phyloP scores from a whole-genome alignment of 768 basidiomycete species.

The Gloeophyllum trabeum region DNA sequence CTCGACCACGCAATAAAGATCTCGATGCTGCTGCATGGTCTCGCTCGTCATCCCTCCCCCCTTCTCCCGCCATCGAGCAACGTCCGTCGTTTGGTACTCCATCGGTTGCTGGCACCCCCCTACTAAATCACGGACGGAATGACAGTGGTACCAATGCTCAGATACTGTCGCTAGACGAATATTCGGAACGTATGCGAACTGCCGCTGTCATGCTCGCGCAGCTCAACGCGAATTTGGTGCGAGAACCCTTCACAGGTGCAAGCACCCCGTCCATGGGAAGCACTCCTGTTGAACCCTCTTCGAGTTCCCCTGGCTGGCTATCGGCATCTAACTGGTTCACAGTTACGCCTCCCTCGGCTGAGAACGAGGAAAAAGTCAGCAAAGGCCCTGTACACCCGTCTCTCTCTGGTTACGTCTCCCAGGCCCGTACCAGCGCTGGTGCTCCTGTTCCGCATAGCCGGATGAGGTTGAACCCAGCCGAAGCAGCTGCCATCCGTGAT shows the following conservation, averaged over 20 bases:
- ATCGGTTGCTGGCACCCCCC: no score
- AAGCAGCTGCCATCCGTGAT: slow-evolving; percentile 85
- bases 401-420: slow-evolving; percentile 13
- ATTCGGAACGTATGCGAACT: slow-evolving; percentile 96
- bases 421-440: slow-evolving; percentile 5
- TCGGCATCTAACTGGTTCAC: slow-evolving; percentile 45
- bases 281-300: slow-evolving; percentile 7
- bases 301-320: slow-evolving; percentile 34
- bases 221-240: slow-evolving; percentile 70
- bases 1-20: slow-evolving; percentile 79
- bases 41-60: slow-evolving; percentile 31
- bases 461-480: slow-evolving; percentile 67
- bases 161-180: slow-evolving; percentile 84
- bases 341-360: slow-evolving; percentile 11
- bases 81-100: no score
- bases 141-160: slow-evolving; percentile 5
- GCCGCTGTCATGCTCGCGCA: slow-evolving; percentile 98
- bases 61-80: slow-evolving; percentile 30
- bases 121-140: not conserved
- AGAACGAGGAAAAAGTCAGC: slow-evolving; percentile 12
- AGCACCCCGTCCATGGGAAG: slow-evolving; percentile 5
- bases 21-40: slow-evolving; percentile 85
- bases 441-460: slow-evolving; percentile 18
- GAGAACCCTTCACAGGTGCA: slow-evolving; percentile 30
- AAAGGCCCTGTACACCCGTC: slow-evolving; percentile 19